These are phyloP conservation scores for Chrysanthemum makinoi DNA, from an alignment of 129 eudicot species.

Conservation along the genomic window DNA sequence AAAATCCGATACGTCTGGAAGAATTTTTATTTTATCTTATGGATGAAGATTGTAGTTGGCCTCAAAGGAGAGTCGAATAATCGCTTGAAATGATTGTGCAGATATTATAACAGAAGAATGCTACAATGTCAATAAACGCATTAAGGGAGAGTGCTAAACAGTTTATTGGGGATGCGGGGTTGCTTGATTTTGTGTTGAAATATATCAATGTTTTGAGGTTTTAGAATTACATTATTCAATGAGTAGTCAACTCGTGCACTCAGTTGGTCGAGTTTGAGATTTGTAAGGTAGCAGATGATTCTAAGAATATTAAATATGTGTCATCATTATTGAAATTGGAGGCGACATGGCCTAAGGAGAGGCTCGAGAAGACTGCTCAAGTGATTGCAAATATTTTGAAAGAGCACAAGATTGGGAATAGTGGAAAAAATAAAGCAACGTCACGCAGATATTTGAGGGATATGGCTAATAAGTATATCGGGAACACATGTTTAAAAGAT, in stretches of 20 bases:
- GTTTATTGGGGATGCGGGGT: conserved; percentile 67
- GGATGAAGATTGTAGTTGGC: conserved; percentile 64
- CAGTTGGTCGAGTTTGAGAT: conserved; percentile 52
- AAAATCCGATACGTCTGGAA: conserved; percentile 34
- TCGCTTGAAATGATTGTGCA: conserved; percentile 45
- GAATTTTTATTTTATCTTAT: conserved; percentile 38
- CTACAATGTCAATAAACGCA: conserved; percentile 57
- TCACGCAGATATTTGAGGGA: conserved; percentile 54
- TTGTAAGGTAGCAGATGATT: conserved; percentile 28
- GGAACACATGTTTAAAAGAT: conserved; percentile 56
- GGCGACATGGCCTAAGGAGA: conserved; percentile 48
- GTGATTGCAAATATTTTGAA: conserved; percentile 43
- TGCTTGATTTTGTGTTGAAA: conserved; percentile 74
- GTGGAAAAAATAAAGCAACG: conserved; percentile 38
- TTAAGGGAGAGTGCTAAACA: conserved; percentile 50
- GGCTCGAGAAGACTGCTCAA: conserved; percentile 51
- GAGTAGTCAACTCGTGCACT: conserved; percentile 43
- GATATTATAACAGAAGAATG: conserved; percentile 48
- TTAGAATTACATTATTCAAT: conserved; percentile 44
- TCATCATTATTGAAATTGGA: conserved; percentile 33
- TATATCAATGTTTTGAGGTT: conserved; percentile 54
- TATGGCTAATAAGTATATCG: conserved; percentile 40
- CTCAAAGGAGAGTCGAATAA: conserved; percentile 47
- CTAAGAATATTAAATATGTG: conserved; percentile 27
- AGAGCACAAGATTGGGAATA: conserved; percentile 31